Evolutionary conservation across 768 basidiomycete species (phyloP), one percentile per base, ranked within the genome.

Genomic region (Auricularia sp.): DNA sequence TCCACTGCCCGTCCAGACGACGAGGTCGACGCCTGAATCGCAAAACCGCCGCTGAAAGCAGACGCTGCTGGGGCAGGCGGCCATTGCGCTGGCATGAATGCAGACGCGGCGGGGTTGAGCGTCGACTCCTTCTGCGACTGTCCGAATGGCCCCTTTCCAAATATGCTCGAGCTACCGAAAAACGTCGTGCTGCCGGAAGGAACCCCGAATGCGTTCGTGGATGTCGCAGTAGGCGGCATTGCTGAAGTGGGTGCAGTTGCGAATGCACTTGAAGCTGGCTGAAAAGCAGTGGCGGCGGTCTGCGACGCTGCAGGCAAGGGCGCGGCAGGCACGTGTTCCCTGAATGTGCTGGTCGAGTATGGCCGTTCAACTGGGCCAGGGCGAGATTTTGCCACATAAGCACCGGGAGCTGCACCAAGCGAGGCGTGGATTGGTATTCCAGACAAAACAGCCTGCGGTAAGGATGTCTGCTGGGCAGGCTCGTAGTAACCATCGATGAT

Each of bases 361-460:
- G 33, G 65, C 67, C 54, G 66, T 69, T 24, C 66, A 71, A 36
- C 70, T 74, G 10, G 68, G 71, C 35, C 73, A 72, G 21, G 75
- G 72, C 2, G 68, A 59, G 21, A 71, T 69, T 6, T 75, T 66
- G 2, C 37, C 70, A 5, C 67, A 68, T 6, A 64, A 67, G 37
- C 67, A 68, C 33, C 68, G 63, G 6, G 70, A 64, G 51, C 63
- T 18, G 63, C 64, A 14, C 47, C 66, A 47, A 59, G 56, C 24
- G 29, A 33, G 16, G 56, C 18, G 24, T 59, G 56, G 16, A 59
- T 59, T n/a, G 56, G 79, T 75, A 54, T 79, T 70, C 0, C 89
- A 89, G 68, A 91, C 89, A 63, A 92, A 88, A 67, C 92, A 78
- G 65, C 89, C 83, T 0, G 82, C 77, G 44, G 85, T 77, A 33